Conservation (phyloP, 1,284 basidiomycete species). For the Cutaneotrichosporon dermatis region DNA sequence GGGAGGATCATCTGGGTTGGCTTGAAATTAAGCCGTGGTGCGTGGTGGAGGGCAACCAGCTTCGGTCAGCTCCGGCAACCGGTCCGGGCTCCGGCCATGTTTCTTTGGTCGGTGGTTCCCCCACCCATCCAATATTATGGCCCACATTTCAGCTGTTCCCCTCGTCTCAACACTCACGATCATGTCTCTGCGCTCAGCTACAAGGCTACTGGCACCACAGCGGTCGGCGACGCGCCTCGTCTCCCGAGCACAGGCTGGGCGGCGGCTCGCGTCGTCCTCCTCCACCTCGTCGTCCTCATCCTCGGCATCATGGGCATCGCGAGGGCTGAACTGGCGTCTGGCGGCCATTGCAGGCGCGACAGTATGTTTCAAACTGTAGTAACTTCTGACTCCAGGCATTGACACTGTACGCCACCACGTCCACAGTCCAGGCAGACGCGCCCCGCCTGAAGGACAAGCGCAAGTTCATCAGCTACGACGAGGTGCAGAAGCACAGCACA, state of each 20-base stretch:
- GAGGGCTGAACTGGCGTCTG: background rate
- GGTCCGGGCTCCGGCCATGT: background rate
- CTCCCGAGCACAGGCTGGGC: background rate
- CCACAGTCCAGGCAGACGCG: constrained; percentile 2
- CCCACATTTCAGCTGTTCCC: background rate
- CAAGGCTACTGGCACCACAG: background rate
- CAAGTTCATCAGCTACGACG: constrained; percentile 59
- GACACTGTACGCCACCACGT: constrained; percentile 1
- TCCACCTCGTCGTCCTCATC: background rate
- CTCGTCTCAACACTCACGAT: background rate
- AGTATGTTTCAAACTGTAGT: background rate
- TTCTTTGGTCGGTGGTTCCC: background rate
- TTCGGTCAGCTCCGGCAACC: background rate
- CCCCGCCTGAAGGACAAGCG: constrained; percentile 48
- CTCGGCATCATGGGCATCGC: background rate
- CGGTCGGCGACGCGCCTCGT: background rate
- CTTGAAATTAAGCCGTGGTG: too few species aligned
- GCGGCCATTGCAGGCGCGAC: background rate
- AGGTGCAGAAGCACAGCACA: constrained; percentile 56
- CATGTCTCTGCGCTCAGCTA: background rate
- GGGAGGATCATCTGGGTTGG: too few species aligned
- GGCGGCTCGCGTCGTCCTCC: background rate
- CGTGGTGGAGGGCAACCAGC: background rate
- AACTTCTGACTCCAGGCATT: constrained; percentile 4
- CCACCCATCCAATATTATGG: background rate